These are phyloP conservation scores for Solanum pinnatisectum DNA, from an alignment of 257 asterid genomes.

Conservation along the genomic window DNA sequence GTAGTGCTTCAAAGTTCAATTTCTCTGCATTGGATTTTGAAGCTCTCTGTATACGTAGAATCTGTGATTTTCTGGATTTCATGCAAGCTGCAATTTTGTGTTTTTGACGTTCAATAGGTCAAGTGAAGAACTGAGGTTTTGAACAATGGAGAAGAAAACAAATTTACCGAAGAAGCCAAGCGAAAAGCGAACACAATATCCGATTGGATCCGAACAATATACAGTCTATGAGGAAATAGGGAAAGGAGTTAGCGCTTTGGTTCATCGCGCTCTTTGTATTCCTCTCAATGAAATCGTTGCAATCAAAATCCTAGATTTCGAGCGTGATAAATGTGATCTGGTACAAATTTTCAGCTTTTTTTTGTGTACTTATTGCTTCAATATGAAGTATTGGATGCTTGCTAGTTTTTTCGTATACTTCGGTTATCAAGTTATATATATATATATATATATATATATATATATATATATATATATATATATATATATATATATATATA, in stretches of 20 bases:
- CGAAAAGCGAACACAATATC: neutral
- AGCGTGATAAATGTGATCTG: slow-evolving; percentile 80
- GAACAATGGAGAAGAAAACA: slow-evolving; percentile 54
- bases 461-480: too few species aligned
- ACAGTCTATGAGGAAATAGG: slow-evolving; percentile 50
- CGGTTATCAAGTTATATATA: neutral
- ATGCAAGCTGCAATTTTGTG: neutral
- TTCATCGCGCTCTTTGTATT: slow-evolving; percentile 54
- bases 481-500: too few species aligned
- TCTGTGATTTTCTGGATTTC: neutral
- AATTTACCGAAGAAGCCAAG: neutral
- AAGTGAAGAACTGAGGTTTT: neutral
- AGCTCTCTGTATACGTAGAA: neutral
- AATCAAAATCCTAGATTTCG: slow-evolving; percentile 82
- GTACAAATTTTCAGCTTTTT: slow-evolving; percentile 13
- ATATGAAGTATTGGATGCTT: neutral
- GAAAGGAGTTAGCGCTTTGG: slow-evolving; percentile 69
- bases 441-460: too few species aligned
- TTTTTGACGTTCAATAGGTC: neutral
- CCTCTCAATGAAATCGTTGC: slow-evolving; percentile 70
- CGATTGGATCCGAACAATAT: slow-evolving; percentile 4
- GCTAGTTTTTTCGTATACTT: neutral
- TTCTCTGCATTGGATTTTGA: neutral
- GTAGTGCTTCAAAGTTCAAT: neutral
- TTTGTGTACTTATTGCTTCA: neutral